A percentile compares a stretch with the other conserved stretches of the same genome.
Evolutionary conservation across 805 yeast species (phyloP).

Genomic region (Kodamaea hsintzibuensis): DNA sequence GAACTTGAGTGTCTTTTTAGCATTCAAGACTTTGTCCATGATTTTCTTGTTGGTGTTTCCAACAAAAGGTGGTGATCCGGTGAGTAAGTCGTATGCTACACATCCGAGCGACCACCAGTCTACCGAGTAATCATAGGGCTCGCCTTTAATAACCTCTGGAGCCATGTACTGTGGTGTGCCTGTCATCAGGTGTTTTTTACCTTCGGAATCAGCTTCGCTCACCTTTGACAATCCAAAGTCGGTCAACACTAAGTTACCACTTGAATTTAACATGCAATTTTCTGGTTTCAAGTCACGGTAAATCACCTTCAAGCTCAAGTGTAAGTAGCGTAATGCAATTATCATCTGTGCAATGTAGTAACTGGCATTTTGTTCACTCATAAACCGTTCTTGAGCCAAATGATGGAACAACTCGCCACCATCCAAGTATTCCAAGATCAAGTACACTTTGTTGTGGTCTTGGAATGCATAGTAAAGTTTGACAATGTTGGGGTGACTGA

Average conservation of each 20-base stretch:
- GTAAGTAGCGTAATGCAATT: slow-evolving; percentile 41
- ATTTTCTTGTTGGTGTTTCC: slow-evolving; percentile 42
- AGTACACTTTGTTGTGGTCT: slow-evolving; percentile 43
- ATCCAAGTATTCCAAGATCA: slow-evolving; percentile 44
- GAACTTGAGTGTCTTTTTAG: slow-evolving; percentile 32
- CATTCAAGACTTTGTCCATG: slow-evolving; percentile 37
- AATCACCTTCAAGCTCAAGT: slow-evolving; percentile 37
- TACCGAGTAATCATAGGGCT: slow-evolving; percentile 41
- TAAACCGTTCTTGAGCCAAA: slow-evolving; percentile 25
- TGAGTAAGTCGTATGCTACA: slow-evolving; percentile 43
- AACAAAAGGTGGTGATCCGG: slow-evolving; percentile 47
- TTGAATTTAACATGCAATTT: slow-evolving; percentile 44
- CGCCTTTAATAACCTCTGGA: slow-evolving; percentile 45
- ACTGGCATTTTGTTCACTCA: slow-evolving; percentile 38
- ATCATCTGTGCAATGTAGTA: slow-evolving; percentile 46
- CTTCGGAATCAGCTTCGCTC: slow-evolving; percentile 18
- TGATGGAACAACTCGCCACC: slow-evolving; percentile 50
- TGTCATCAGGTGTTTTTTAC: slow-evolving; percentile 32
- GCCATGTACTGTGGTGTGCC: slow-evolving; percentile 52
- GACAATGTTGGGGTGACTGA: slow-evolving; percentile 46
- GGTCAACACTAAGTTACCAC: slow-evolving; percentile 44
- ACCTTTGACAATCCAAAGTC: slow-evolving; percentile 47
- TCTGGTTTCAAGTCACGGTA: slow-evolving; percentile 48
- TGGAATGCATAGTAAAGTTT: slow-evolving; percentile 46
- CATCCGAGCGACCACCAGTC: slow-evolving; percentile 53